A percentile compares a stretch with the other conserved stretches of the same genome.
phyloP scores from a whole-genome alignment of 2,329 filamentous ascomycete species.

The Monilinia polystroma region DNA sequence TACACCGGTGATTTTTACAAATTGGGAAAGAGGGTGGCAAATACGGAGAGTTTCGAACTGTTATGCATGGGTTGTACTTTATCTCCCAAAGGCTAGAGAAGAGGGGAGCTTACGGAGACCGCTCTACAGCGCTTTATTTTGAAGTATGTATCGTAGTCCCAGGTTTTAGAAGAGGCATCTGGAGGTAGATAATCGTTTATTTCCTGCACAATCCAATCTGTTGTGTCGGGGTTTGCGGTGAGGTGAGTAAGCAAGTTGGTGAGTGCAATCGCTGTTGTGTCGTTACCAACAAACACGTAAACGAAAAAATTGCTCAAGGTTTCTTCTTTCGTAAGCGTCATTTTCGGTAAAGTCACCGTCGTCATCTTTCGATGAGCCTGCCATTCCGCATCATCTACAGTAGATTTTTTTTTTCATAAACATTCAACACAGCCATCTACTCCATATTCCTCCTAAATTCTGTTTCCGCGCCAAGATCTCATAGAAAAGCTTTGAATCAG shows the following conservation, averaged over 20 bases:
- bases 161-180: neutral
- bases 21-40: slow-evolving; percentile 6
- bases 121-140: slow-evolving; percentile 6
- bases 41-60: slow-evolving; percentile 7
- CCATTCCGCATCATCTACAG: slow-evolving; percentile 1
- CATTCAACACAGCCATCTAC: slow-evolving; percentile 15
- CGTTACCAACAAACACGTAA: slow-evolving; percentile 10
- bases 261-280: neutral
- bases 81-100: neutral
- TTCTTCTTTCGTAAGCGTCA: slow-evolving; percentile 8
- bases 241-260: neutral
- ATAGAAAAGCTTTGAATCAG: neutral
- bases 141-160: slow-evolving; percentile 1
- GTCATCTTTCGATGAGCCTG: slow-evolving; percentile 15
- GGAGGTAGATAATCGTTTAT: slow-evolving; percentile 4
- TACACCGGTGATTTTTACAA: slow-evolving; percentile 1
- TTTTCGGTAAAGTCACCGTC: slow-evolving; percentile 7
- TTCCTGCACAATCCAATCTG: slow-evolving; percentile 7
- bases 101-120: neutral
- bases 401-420: slow-evolving; percentile 7
- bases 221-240: neutral
- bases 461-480: neutral
- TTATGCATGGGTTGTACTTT: neutral
- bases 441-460: slow-evolving; percentile 13
- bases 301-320: slow-evolving; percentile 17